Evolutionary conservation across 805 yeast species (phyloP).

Genomic region (Spathaspora sp.): DNA sequence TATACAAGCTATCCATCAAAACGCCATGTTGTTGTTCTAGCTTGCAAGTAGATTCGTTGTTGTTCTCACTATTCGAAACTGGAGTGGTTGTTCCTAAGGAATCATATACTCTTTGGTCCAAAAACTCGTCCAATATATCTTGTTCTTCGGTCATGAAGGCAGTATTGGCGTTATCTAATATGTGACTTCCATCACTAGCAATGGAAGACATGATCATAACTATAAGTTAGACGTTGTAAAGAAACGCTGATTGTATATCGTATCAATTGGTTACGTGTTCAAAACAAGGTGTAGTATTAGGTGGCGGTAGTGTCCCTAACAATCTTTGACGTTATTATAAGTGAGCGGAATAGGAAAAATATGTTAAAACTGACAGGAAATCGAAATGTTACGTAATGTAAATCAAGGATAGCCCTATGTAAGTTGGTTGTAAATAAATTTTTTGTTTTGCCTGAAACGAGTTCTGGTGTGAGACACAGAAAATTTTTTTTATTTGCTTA

Average conservation of each 20-base stretch:
- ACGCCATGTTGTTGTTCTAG: constrained; percentile 7
- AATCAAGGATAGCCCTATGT: background rate
- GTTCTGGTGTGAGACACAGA: background rate
- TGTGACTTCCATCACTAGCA: background rate
- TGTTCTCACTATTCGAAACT: background rate
- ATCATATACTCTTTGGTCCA: constrained; percentile 51
- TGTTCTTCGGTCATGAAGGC: constrained; percentile 19
- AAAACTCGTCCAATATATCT: constrained; percentile 55
- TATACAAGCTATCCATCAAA: constrained; percentile 15
- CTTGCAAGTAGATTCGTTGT: background rate
- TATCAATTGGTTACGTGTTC: background rate
- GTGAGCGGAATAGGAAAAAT: background rate
- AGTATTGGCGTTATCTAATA: constrained; percentile 1
- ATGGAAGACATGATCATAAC: background rate
- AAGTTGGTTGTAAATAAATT: background rate
- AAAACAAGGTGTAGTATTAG: background rate
- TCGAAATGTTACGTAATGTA: background rate
- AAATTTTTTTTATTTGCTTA: background rate
- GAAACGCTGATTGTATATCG: background rate
- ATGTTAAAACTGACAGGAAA: background rate
- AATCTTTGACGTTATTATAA: background rate
- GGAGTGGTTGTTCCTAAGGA: constrained; percentile 13
- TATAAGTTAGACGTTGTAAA: background rate
- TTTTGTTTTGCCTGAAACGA: background rate
- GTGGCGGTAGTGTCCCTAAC: background rate